A percentile compares a stretch with the other conserved stretches of the same genome.
Evolutionary conservation across 352 stramenopile species (phyloP).

Genomic region (Globisporangium viniferum): DNA sequence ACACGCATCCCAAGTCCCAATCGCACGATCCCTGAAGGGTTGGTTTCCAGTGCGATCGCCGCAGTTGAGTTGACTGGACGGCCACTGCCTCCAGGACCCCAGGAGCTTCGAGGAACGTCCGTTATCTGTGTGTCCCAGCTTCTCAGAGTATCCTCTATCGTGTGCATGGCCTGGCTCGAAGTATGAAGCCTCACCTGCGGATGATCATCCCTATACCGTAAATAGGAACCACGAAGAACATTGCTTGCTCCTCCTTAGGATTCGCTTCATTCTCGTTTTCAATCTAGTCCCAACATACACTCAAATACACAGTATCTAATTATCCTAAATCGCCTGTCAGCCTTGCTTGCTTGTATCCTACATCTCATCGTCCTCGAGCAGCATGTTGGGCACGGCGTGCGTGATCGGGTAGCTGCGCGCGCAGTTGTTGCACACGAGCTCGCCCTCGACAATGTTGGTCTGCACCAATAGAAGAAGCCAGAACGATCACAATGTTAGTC

Average conservation of each 20-base stretch:
- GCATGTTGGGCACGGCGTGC: conserved; percentile 84
- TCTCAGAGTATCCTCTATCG: not conserved
- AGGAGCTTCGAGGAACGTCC: not conserved
- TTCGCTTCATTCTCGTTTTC: not conserved
- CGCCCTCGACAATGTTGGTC: conserved; percentile 84
- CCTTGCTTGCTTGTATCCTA: conserved; percentile 12
- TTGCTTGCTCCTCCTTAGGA: not conserved
- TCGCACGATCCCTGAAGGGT: not conserved
- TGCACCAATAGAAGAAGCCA: conserved; percentile 14
- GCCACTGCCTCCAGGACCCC: not conserved
- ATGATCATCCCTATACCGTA: not conserved
- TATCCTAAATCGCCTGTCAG: not conserved
- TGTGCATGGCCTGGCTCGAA: not conserved
- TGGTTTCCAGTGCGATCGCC: not conserved
- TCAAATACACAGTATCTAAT: conserved; percentile 4
- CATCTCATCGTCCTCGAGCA: conserved; percentile 84
- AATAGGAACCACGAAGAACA: not conserved
- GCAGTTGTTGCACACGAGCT: conserved; percentile 85
- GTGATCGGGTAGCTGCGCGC: conserved; percentile 71
- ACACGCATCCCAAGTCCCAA: not conserved
- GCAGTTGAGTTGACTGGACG: not conserved
- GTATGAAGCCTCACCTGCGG: not conserved
- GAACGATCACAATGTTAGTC: not conserved
- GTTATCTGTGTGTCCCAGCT: not conserved
- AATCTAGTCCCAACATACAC: not conserved